phyloP scores from a whole-genome alignment of 2,329 filamentous ascomycete genomes.

The Seiridium cupressi region DNA sequence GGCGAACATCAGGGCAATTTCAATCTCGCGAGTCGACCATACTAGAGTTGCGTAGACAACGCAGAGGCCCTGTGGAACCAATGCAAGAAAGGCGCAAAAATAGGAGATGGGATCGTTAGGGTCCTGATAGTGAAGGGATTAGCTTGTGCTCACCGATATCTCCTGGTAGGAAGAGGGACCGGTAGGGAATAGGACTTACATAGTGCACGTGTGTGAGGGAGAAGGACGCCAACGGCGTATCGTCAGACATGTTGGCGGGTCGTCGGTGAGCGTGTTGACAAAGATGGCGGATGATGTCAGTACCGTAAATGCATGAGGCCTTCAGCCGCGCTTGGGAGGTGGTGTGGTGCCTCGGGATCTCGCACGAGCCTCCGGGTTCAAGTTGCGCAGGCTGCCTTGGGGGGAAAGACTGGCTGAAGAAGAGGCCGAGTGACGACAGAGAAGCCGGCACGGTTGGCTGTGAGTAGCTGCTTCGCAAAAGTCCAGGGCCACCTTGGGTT shows the following conservation, averaged over 20 bases:
- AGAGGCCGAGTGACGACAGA: no score
- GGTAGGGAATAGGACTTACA: constrained; percentile 49
- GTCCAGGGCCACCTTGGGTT: not conserved
- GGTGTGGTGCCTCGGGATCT: not conserved
- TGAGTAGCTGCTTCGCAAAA: not conserved
- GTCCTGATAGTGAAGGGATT: constrained; percentile 55
- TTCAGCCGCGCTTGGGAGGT: not conserved
- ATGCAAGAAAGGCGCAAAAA: constrained; percentile 88
- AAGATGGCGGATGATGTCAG: not conserved
- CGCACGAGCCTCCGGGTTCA: not conserved
- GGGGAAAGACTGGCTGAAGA: not conserved
- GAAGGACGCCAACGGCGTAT: constrained; percentile 74
- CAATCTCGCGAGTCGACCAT: constrained; percentile 86
- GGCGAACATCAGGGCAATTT: constrained; percentile 84
- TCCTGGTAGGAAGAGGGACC: not conserved
- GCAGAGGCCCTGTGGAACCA: constrained; percentile 88
- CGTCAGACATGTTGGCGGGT: constrained; percentile 25
- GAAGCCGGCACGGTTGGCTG: not conserved
- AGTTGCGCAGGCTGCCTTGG: no score
- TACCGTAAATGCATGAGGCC: not conserved
- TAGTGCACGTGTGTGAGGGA: constrained; percentile 97
- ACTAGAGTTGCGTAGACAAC: constrained; percentile 87
- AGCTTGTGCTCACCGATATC: not conserved
- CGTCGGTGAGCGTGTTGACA: not conserved
- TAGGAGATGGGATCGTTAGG: constrained; percentile 82